phyloP scores from a whole-genome alignment of 805 yeast species.

The Pichia cabralensis region DNA sequence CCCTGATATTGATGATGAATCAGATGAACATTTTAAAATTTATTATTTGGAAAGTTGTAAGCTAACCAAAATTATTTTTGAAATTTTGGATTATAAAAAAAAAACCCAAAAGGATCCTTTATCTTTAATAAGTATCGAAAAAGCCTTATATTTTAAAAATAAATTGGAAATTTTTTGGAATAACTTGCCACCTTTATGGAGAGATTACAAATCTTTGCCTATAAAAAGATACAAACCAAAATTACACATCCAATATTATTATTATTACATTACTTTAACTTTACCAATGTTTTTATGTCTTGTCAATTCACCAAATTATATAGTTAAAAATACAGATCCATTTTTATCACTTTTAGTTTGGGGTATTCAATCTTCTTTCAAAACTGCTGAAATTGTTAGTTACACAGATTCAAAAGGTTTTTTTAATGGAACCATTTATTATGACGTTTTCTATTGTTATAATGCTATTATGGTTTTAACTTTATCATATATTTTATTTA shows the following conservation, averaged over 20 bases:
- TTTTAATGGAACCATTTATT: constrained; percentile 35
- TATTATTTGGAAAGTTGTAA: constrained; percentile 28
- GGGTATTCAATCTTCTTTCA: constrained; percentile 32
- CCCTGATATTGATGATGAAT: constrained; percentile 24
- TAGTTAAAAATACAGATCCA: constrained; percentile 32
- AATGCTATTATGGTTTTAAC: constrained; percentile 33
- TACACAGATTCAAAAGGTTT: constrained; percentile 28
- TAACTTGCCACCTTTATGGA: constrained; percentile 25
- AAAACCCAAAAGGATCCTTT: constrained; percentile 30
- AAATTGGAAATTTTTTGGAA: constrained; percentile 28
- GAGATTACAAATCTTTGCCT: constrained; percentile 24
- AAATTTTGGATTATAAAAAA: constrained; percentile 31
- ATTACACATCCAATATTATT: constrained; percentile 32
- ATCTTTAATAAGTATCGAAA: constrained; percentile 30
- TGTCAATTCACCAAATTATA: constrained; percentile 26
- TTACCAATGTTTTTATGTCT: constrained; percentile 35
- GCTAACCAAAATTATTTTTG: constrained; percentile 29
- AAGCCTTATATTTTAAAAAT: constrained; percentile 28
- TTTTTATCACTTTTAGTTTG: constrained; percentile 29
- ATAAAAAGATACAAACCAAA: constrained; percentile 32
- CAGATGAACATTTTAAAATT: constrained; percentile 23
- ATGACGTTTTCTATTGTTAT: constrained; percentile 36
- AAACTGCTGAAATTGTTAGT: constrained; percentile 29
- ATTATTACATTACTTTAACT: constrained; percentile 31
- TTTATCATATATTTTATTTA: constrained; percentile 29